Conservation (phyloP, 768 basidiomycete species). For the Pholiota microspora region DNA sequence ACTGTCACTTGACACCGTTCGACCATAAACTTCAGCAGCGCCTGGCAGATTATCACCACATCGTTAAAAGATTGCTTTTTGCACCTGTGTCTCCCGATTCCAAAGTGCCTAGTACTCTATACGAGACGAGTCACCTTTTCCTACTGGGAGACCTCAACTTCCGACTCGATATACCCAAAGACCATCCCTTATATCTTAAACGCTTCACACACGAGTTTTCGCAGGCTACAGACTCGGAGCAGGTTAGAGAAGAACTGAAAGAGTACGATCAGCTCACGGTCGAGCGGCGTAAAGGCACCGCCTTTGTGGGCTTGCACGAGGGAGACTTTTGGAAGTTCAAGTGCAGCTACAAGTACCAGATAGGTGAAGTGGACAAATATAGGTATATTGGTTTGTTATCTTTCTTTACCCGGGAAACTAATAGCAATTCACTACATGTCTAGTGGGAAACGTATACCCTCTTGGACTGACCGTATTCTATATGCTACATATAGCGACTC, state of each 20-base stretch:
- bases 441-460: constrained; percentile 71
- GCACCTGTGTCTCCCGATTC: constrained; percentile 43
- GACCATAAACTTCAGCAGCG: constrained; percentile 61
- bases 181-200: constrained; percentile 42
- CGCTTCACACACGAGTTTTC: constrained; percentile 33
- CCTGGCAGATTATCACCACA: constrained; percentile 76
- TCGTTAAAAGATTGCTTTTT: constrained; percentile 81
- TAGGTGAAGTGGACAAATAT: constrained; percentile 83
- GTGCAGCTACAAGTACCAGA: constrained; percentile 84
- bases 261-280: constrained; percentile 71
- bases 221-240: constrained; percentile 46
- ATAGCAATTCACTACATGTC: constrained; percentile 1
- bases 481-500: constrained; percentile 76
- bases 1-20: constrained; percentile 89
- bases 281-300: constrained; percentile 61
- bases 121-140: constrained; percentile 87
- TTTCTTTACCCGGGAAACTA: neutral
- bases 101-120: constrained; percentile 56
- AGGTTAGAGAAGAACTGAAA: constrained; percentile 55
- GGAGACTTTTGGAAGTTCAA: constrained; percentile 90
- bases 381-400: constrained; percentile 38
- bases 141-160: constrained; percentile 95
- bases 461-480: constrained; percentile 93
- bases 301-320: constrained; percentile 75
- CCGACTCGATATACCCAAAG: constrained; percentile 64